Base-by-base conservation (phyloP, 1,284 basidiomycete species). In the Grifola frondosa region DNA sequence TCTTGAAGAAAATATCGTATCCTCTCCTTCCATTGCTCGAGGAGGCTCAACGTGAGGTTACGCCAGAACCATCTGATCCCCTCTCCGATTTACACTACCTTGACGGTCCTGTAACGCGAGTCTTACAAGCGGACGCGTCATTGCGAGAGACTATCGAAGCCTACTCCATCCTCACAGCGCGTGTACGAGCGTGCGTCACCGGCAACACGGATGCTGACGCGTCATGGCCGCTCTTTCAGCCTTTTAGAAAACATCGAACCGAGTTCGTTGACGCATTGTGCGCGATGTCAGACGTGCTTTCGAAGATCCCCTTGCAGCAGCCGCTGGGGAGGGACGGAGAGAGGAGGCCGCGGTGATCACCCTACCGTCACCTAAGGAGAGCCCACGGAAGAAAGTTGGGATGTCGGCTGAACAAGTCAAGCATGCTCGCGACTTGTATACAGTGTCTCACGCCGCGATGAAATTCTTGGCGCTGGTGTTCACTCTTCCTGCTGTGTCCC, bases 341-440 rank as follows among this genome's bases (percentile, higher is more conserved):
- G 65, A 65, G 17, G 51, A 55, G 15, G 52, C 59, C 17, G 49
- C 59, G 9, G 60, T 61, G 16, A 57, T 66, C 19, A 49, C 44
- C 4, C 73, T 76, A 13, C 77, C 75, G 15, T 77, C 78, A 10
- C 77, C 77, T 0, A 64, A 66, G 49, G 61, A 67, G 33, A 77
- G 70, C 38, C 75, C 77, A 1, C 82, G 74, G 65, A 84, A 81
- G 48, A 67, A 61, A 65, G 75, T 74, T 49, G 85, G 88, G 2
- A 78, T 89, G 77, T 78, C 75, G 0, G 88, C 77, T 33, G 81
- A 84, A 47, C 83, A 87, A 58, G 81, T 82, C 40, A 88, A 85
- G 56, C 77, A 80, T 54, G 86, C 85, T 3, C 71, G 88, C 23
- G 88, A 91, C 61, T 65, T 90, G 13, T 86, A 80, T 60, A 82